Evolutionary conservation across 1,139 yeast species (phyloP), one percentile per base, ranked within the genome.

Genomic region (Entelexis sorbosivorans): DNA sequence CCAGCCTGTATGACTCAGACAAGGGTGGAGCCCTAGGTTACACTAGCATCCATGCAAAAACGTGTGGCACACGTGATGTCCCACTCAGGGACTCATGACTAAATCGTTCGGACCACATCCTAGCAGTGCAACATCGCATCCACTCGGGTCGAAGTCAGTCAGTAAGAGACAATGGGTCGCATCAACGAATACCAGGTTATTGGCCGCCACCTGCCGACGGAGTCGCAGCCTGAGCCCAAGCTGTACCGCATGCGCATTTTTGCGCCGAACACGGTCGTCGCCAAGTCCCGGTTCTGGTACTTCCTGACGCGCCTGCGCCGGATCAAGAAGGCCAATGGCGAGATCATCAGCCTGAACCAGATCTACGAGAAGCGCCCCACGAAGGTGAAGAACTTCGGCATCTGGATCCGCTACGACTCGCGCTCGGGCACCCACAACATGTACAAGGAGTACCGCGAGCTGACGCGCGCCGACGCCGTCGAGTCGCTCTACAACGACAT

Each of bases 401-500:
- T 93, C 79, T 91, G 98, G 98, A 83, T 91, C 74, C 89, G 98
- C 82, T 91, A 93, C 87, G 98, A 93, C 74, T 91, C 99, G 66
- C 93, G 98, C 83, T 93, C 98, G 66, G 99, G 99, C 79, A 88
- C 95, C 72, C 98, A 93, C 94, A 91, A 91, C 94, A 91, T 91
- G 97, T 91, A 91, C 96, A 91, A 87, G 82, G 99, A 91, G 81
- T 87, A 88, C 93, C 89, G 98, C 78, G 98, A 91, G 69, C 95
- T 89, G 68, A 78, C 96, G 79, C 93, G 99, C 80, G 94, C 88
- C 63, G 95, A 88, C 74, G 98, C 98, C 67, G 97, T 91, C 72
- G 95, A 86, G 75, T 80, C 94, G 73, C 84, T 91, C 83, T 91
- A 91, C 93, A 91, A 86, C 76, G 98, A 93, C 77, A 85, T 91